Percentiles rank a stretch among this genome's conserved stretches.
Conservation (phyloP, 2,329 filamentous ascomycete genomes). For the Aspergillus versicolor region DNA sequence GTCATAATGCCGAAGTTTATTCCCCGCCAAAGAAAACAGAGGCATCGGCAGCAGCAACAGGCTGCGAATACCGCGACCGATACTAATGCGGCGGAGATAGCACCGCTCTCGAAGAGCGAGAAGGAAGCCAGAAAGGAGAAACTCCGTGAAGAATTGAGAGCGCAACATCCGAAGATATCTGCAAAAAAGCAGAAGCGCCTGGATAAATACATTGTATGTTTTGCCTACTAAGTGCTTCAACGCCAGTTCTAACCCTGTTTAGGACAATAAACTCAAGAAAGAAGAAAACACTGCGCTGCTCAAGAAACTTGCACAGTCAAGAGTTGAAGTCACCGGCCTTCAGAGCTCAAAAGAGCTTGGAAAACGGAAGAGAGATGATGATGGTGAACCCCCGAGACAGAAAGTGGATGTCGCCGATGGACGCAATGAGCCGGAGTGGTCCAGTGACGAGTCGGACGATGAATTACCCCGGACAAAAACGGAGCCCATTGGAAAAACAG, state of each 20-base stretch:
- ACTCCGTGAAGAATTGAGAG: conserved; percentile 55
- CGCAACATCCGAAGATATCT: conserved; percentile 57
- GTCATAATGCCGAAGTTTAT: conserved; percentile 49
- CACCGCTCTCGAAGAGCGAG: conserved; percentile 51
- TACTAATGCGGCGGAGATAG: conserved; percentile 42
- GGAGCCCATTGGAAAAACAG: conserved; percentile 29
- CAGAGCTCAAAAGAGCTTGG: conserved; percentile 70
- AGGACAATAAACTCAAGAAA: conserved; percentile 88
- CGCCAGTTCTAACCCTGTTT: conserved; percentile 18
- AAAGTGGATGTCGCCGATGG: conserved; percentile 21
- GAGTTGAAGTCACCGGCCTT: conserved; percentile 78
- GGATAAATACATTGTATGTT: conserved; percentile 64
- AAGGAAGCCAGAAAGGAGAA: conserved; percentile 53
- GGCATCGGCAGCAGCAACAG: conserved; percentile 39
- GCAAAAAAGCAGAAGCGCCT: conserved; percentile 67
- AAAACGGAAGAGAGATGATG: conserved; percentile 64
- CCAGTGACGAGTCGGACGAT: conserved; percentile 35
- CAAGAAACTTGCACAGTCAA: conserved; percentile 74
- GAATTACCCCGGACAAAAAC: conserved; percentile 29
- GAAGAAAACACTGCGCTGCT: conserved; percentile 86
- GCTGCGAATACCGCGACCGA: conserved; percentile 41
- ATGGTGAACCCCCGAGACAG: conserved; percentile 31
- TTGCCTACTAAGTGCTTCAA: not conserved
- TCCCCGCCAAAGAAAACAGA: conserved; percentile 60
- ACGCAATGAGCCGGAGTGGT: conserved; percentile 28